phyloP scores from a whole-genome alignment of 2,329 filamentous ascomycete genomes.

The Trichophyton verrucosum region DNA sequence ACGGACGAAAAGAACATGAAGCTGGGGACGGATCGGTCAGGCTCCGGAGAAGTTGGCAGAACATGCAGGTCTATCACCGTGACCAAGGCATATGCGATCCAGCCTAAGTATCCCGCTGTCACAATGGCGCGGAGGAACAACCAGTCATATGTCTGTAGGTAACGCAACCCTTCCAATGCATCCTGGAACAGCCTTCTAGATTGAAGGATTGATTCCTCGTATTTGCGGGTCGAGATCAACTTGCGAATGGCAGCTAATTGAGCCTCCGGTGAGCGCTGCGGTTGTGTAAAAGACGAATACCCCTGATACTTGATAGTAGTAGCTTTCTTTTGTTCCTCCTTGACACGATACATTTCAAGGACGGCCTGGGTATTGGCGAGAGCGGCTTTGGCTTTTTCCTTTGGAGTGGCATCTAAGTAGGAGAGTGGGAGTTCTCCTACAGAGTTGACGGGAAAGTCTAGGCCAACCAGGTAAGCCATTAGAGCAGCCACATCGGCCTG shows the following conservation, averaged over 20 bases:
- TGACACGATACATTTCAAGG: slow-evolving; percentile 90
- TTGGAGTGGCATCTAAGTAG: slow-evolving; percentile 58
- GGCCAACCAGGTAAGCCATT: slow-evolving; percentile 82
- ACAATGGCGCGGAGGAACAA: slow-evolving; percentile 82
- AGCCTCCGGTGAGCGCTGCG: slow-evolving; percentile 47
- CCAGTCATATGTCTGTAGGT: slow-evolving; percentile 98
- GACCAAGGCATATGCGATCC: slow-evolving; percentile 85
- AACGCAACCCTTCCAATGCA: slow-evolving; percentile 70
- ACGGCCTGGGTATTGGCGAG: slow-evolving; percentile 77
- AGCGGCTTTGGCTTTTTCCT: slow-evolving; percentile 71
- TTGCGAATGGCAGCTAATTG: slow-evolving; percentile 55
- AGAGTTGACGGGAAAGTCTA: slow-evolving; percentile 90
- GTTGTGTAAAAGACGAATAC: slow-evolving; percentile 56
- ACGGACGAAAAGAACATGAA: slow-evolving; percentile 60
- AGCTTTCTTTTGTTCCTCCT: slow-evolving; percentile 70
- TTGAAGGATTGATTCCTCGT: slow-evolving; percentile 66
- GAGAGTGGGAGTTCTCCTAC: slow-evolving; percentile 83
- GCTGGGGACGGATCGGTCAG: slow-evolving; percentile 49
- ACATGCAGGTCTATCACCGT: slow-evolving; percentile 84
- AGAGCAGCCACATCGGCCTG: slow-evolving; percentile 91
- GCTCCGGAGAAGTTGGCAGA: slow-evolving; percentile 54
- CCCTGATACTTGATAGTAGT: slow-evolving; percentile 66
- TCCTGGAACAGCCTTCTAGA: slow-evolving; percentile 65
- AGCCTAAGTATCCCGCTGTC: slow-evolving; percentile 82
- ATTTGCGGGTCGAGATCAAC: slow-evolving; percentile 53